Base-by-base conservation (phyloP, 2,329 filamentous ascomycete species). In the Ophiostoma piceae region DNA sequence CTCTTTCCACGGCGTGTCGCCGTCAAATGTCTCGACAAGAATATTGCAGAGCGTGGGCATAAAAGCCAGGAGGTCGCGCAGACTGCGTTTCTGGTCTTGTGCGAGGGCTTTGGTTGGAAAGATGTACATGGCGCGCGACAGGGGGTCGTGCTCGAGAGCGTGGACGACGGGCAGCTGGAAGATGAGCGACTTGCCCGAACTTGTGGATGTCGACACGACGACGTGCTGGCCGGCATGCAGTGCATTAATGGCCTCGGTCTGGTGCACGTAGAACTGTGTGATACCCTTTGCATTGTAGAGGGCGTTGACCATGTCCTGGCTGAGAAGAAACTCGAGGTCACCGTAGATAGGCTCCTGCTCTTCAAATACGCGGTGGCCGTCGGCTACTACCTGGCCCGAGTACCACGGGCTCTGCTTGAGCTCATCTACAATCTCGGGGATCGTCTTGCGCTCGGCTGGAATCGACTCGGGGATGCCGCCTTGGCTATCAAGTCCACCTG, bases 91-190 rank as follows among this genome's bases (percentile, higher is more conserved):
- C 78, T 99, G 95, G 78, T 99, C 95, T 77, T 99, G 95, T 0
- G 95, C 94, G 19, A 99, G 81, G 1, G 95, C 95, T 79, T 99
- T 99, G 0, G 95, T 99, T 0, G 95, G 95, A 72, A 99, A 99
- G 47, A 99, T 97, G 77, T 97, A 98, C 89, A 99, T 92, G 2
- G 95, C 95, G 74, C 95, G 84, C 9, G 92, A 91, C 70, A 89
- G 83, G 1, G 79, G 81, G 75, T 98, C 91, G 68, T 87, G 83
- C 78, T 99, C 94, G 1, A 99, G 81, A 67, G 92, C 90, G 76
- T 96, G 88, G 12, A 99, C 81, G 64, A 99, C 92, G 0, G 95
- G 95, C 19, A 99, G 85, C 76, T 99, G 95, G 76, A 98, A 99
- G 72, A 99, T 97, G n/a, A 99, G 82, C 6, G 93, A 97, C 79